Conservation (phyloP, 768 basidiomycete genomes). For the Scleroderma citrinum region DNA sequence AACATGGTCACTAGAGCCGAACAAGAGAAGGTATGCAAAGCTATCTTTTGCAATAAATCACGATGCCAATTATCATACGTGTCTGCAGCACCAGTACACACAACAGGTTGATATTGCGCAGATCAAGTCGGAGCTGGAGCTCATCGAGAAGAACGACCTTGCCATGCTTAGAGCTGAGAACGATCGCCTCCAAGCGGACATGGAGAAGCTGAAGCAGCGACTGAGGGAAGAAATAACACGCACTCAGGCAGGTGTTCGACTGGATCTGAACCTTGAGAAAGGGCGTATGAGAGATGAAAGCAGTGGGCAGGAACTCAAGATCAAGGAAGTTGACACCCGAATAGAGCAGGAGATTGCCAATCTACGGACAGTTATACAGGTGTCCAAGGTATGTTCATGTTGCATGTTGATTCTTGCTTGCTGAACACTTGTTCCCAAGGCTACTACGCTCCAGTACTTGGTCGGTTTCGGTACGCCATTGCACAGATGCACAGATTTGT, state of each 20-base stretch:
- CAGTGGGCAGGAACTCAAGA: constrained; percentile 87
- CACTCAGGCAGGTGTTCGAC: constrained; percentile 87
- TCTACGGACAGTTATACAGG: constrained; percentile 75
- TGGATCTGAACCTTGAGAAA: constrained; percentile 96
- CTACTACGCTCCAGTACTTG: constrained; percentile 80
- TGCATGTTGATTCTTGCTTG: background rate
- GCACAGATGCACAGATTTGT: background rate
- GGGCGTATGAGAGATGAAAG: constrained; percentile 92
- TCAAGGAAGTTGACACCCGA: constrained; percentile 94
- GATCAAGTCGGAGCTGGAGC: constrained; percentile 91
- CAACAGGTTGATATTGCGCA: constrained; percentile 97
- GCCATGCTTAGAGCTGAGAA: constrained; percentile 95
- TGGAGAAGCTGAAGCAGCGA: constrained; percentile 92
- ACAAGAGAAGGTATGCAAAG: constrained; percentile 78
- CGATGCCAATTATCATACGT: background rate
- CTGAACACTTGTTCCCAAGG: constrained; percentile 34
- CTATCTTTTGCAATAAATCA: background rate
- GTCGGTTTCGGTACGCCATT: constrained; percentile 72
- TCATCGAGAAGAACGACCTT: constrained; percentile 96
- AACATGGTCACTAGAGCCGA: constrained; percentile 96
- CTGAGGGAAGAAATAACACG: constrained; percentile 86
- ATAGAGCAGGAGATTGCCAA: constrained; percentile 95
- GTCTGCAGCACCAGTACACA: constrained; percentile 84
- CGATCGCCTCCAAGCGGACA: constrained; percentile 84
- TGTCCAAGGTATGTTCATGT: constrained; percentile 62